Base-by-base conservation (phyloP, 1,139 yeast species). In the Sugiyamaella xylanicola region DNA sequence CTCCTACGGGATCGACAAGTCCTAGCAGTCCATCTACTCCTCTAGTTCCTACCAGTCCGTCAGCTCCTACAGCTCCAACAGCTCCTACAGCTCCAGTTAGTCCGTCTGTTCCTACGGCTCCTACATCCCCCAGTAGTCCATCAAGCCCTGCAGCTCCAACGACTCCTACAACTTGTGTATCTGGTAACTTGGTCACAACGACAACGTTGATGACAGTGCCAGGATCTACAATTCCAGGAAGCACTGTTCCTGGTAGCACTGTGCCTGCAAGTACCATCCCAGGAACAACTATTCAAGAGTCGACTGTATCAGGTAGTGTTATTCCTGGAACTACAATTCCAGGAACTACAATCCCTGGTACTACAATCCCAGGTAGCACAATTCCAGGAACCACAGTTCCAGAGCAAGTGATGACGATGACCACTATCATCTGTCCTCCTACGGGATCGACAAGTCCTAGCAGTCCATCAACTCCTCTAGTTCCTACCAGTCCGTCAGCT, bases 241-340 rank as follows among this genome's bases (percentile, higher is more conserved):
- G 53, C 8, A 51, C 54, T 9, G 20, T 57, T 41, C 62, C 59
- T 7, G 58, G 59, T 4, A 49, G 59, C 2, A 59, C 61, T 21
- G 51, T 60, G n/a, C 59, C 61, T 17, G 64, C 57, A 4, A 45
- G 55, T 11, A 59, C 60, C 19, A 47, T 59, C 11, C 58, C 56
- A 15, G 62, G 57, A 35, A 55, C 60, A 3, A 52, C 58, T 11
- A 50, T 55, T 17, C 44, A 53, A 25, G 60, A n/a, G n/a, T n/a
- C n/a, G n/a, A n/a, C n/a, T n/a, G n/a, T n/a, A n/a, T n/a, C n/a
- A n/a, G n/a, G n/a, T n/a, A n/a, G n/a, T n/a, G n/a, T n/a, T n/a
- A n/a, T n/a, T n/a, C n/a, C n/a, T n/a, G n/a, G 59, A 8, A 50
- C 57, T 25, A 51, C 59, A 2, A 44, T 61, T 20, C 62, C 64